Percentiles rank a stretch among this genome's conserved stretches.
Conservation (phyloP, 306 rosid genomes). For the Malus domestica region DNA sequence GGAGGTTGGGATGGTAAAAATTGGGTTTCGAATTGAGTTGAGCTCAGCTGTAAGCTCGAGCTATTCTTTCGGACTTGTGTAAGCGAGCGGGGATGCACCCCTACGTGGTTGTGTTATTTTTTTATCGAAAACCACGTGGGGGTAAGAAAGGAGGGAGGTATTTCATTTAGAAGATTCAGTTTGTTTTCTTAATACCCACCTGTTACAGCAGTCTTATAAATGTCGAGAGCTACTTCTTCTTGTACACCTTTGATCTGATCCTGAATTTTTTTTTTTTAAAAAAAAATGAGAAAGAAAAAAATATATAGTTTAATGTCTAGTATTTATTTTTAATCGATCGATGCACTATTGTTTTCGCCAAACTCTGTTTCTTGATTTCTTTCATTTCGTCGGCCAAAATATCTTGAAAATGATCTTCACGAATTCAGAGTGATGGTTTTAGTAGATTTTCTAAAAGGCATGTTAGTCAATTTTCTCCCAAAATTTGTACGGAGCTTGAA, state of each 20-base stretch:
- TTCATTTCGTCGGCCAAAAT: neutral
- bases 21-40: conserved; percentile 40
- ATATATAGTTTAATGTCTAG: neutral
- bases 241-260: neutral
- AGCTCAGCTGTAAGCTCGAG: conserved; percentile 40
- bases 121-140: conserved; percentile 70
- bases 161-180: conserved; percentile 21
- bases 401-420: no score
- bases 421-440: no score
- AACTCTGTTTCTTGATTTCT: neutral
- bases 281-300: neutral
- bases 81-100: conserved; percentile 35
- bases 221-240: conserved; percentile 1
- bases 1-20: conserved; percentile 39
- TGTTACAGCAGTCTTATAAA: conserved; percentile 3
- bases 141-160: conserved; percentile 23
- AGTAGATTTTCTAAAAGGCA: no score
- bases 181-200: neutral
- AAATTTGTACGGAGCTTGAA: no score
- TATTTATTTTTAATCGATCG: neutral
- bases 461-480: no score
- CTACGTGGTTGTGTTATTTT: conserved; percentile 77
- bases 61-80: conserved; percentile 60
- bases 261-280: neutral
- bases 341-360: neutral